Evolutionary conservation across 768 basidiomycete genomes (phyloP).

Genomic region (Pleurotus platypus): DNA sequence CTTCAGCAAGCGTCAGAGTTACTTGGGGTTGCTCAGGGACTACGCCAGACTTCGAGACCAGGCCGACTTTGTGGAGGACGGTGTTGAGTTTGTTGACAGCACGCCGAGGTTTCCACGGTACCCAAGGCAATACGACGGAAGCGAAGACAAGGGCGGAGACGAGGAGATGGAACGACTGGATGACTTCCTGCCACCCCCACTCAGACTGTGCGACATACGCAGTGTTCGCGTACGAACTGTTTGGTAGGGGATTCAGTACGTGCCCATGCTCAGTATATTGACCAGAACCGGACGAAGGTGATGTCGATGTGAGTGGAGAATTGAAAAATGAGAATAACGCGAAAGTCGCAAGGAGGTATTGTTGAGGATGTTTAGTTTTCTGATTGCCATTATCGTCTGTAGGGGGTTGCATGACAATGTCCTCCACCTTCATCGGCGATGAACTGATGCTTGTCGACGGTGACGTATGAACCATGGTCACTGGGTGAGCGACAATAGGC

Average conservation of each 20-base stretch:
- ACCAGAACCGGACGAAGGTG: conserved; percentile 21
- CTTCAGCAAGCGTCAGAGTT: conserved; percentile 23
- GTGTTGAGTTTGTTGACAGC: neutral
- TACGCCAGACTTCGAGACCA: neutral
- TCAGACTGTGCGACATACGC: conserved; percentile 11
- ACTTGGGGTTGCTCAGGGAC: neutral
- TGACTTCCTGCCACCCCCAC: conserved; percentile 48
- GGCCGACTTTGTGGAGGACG: neutral
- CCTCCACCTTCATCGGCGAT: conserved; percentile 4
- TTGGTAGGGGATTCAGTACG: conserved; percentile 42
- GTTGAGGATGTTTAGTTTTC: conserved; percentile 33
- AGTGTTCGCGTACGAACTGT: conserved; percentile 20
- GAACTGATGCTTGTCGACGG: conserved; percentile 9
- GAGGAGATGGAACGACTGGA: conserved; percentile 64
- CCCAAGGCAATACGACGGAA: conserved; percentile 48
- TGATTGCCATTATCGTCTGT: conserved; percentile 11
- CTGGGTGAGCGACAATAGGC: conserved; percentile 7
- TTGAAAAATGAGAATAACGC: conserved; percentile 87
- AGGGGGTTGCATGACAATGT: conserved; percentile 2
- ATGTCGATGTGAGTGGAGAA: conserved; percentile 55
- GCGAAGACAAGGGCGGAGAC: conserved; percentile 63
- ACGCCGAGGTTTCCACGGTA: neutral
- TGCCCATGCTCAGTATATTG: conserved; percentile 42
- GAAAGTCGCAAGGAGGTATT: conserved; percentile 80
- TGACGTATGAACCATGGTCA: conserved; percentile 13